Evolutionary conservation across 108 stramenopile genomes (phyloP).

Genomic region (Pseudonitzschia pungens): DNA sequence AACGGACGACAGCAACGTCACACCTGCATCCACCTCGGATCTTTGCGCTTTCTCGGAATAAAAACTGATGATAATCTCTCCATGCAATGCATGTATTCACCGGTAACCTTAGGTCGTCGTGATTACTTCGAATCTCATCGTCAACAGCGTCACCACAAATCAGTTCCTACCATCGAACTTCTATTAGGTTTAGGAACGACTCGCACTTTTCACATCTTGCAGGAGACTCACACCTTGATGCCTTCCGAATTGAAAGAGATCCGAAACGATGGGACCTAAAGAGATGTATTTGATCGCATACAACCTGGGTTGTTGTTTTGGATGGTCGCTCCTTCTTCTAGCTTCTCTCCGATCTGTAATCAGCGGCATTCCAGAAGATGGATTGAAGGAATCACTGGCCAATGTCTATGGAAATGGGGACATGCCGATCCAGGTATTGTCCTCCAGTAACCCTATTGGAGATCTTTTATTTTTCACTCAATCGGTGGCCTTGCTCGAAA

Average conservation of each 20-base stretch:
- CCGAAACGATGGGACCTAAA: constrained; percentile 36
- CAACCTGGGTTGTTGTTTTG: constrained; percentile 82
- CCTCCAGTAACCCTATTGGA: constrained; percentile 31
- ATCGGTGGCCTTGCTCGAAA: constrained; percentile 80
- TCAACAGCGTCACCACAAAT: not conserved
- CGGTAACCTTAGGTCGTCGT: not conserved
- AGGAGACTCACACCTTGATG: not conserved
- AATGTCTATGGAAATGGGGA: constrained; percentile 31
- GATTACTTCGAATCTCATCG: not conserved
- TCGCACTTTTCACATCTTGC: not conserved
- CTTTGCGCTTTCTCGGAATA: not conserved
- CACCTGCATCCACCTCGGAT: not conserved
- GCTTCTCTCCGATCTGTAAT: constrained; percentile 52
- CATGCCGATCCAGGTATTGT: not conserved
- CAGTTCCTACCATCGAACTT: not conserved
- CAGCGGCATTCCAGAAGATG: constrained; percentile 25
- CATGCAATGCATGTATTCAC: no score
- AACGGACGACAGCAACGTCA: not conserved
- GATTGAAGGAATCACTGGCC: constrained; percentile 43
- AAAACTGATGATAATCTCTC: not conserved
- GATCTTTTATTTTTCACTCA: constrained; percentile 63
- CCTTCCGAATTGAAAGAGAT: not conserved
- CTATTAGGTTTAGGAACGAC: not conserved
- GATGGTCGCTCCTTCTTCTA: constrained; percentile 82
- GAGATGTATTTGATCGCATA: constrained; percentile 87